A percentile compares a stretch with the other conserved stretches of the same genome.
Conservation (phyloP, 2,329 filamentous ascomycete genomes). For the Apiospora saccharicola region DNA sequence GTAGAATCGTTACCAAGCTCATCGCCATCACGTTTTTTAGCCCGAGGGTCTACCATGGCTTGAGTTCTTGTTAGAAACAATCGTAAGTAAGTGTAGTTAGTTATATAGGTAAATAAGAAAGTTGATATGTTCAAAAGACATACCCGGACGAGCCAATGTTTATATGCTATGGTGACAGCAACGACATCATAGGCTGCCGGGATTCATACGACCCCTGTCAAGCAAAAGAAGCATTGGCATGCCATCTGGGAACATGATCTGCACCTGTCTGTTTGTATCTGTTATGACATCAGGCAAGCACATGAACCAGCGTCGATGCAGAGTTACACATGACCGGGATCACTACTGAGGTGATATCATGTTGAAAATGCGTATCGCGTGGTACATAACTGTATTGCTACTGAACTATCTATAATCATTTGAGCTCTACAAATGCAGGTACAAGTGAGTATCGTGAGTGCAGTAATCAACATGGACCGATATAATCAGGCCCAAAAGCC, state of each 20-base stretch:
- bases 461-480: background rate
- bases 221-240: background rate
- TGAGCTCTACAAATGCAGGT: background rate
- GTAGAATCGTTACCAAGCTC: background rate
- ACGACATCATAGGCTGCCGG: background rate
- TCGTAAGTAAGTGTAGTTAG: background rate
- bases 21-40: background rate
- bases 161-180: background rate
- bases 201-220: background rate
- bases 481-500: background rate
- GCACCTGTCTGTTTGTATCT: background rate
- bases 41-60: background rate
- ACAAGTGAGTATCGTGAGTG: background rate
- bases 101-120: background rate
- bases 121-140: background rate
- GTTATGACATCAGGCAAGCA: background rate
- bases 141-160: background rate
- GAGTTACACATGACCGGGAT: background rate
- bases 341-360: background rate
- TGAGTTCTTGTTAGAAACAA: background rate
- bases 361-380: background rate
- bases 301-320: background rate
- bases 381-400: background rate
- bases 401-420: background rate
- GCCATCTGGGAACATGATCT: background rate